Conservation (phyloP, 352 stramenopile genomes). For the Pythium inflatum region DNA sequence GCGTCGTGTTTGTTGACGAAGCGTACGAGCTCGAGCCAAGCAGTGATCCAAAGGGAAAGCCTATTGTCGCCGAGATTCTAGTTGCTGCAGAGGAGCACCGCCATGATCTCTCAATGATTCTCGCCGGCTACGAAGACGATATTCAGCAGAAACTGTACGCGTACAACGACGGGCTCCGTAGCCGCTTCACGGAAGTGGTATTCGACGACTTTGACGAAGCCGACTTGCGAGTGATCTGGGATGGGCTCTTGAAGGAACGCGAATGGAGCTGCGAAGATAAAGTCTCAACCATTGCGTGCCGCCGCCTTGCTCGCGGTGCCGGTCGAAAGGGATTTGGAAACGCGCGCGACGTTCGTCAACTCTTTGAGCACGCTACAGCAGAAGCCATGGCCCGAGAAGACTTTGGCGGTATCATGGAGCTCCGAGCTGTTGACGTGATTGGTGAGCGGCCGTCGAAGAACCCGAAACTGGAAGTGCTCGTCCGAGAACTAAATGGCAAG, state of each 20-base stretch:
- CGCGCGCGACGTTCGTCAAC: slow-evolving; percentile 72
- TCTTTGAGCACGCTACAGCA: slow-evolving; percentile 70
- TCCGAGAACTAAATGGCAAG: slow-evolving; percentile 69
- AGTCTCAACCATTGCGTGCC: slow-evolving; percentile 64
- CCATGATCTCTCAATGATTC: slow-evolving; percentile 86
- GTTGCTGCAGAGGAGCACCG: slow-evolving; percentile 85
- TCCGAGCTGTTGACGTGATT: slow-evolving; percentile 73
- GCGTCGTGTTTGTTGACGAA: slow-evolving; percentile 94
- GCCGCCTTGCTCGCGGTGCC: slow-evolving; percentile 59
- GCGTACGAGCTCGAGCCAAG: slow-evolving; percentile 90
- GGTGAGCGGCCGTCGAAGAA: slow-evolving; percentile 80
- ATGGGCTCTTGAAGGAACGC: slow-evolving; percentile 47
- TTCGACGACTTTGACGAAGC: slow-evolving; percentile 93
- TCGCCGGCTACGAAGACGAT: slow-evolving; percentile 93
- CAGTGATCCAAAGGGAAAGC: slow-evolving; percentile 73
- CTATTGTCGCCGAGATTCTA: slow-evolving; percentile 90
- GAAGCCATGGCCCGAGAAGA: slow-evolving; percentile 72
- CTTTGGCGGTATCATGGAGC: slow-evolving; percentile 57
- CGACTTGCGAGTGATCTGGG: slow-evolving; percentile 83
- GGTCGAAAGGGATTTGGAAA: slow-evolving; percentile 89
- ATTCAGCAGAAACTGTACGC: slow-evolving; percentile 93
- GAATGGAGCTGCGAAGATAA: slow-evolving; percentile 55
- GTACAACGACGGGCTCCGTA: slow-evolving; percentile 88
- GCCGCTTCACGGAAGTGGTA: slow-evolving; percentile 80
- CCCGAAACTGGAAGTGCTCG: slow-evolving; percentile 57